phyloP scores from a whole-genome alignment of 106 monocot genomes.

The Dioscorea zingiberensis region DNA sequence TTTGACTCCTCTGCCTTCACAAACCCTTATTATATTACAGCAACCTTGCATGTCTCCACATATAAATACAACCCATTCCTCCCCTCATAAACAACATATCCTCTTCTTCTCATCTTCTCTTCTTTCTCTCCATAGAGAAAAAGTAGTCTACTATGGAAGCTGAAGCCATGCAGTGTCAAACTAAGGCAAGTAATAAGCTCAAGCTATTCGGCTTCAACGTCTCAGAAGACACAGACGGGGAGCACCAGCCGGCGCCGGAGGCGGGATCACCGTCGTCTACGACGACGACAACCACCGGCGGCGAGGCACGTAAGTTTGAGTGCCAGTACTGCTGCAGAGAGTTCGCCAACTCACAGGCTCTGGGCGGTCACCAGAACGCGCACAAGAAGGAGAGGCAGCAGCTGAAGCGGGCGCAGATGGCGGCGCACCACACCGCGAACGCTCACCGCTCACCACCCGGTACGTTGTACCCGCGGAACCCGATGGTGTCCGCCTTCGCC shows the following conservation, averaged over 20 bases:
- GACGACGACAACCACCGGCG: background rate
- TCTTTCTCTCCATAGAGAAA: background rate
- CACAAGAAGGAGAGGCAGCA: slow-evolving; percentile 34
- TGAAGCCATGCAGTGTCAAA: no score
- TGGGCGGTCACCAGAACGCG: slow-evolving; percentile 38
- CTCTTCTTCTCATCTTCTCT: background rate
- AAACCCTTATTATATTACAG: no score
- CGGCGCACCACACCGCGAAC: slow-evolving; percentile 8
- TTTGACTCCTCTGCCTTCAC: no score
- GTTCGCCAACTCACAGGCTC: slow-evolving; percentile 31
- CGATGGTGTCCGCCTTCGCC: slow-evolving; percentile 7
- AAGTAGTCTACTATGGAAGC: no score
- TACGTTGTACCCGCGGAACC: background rate
- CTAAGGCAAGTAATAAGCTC: background rate
- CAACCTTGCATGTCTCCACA: no score
- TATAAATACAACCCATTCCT: background rate
- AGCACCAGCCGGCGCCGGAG: background rate
- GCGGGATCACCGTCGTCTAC: background rate
- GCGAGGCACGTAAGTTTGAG: slow-evolving; percentile 29
- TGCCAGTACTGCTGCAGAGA: slow-evolving; percentile 56
- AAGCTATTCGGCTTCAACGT: slow-evolving; percentile 39
- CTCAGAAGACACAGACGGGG: slow-evolving; percentile 10
- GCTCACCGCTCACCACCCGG: background rate
- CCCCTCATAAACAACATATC: background rate
- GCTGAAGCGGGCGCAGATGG: slow-evolving; percentile 33